Evolutionary conservation across 2,329 filamentous ascomycete genomes (phyloP).

Genomic region (Proliferodiscus dingleyae): DNA sequence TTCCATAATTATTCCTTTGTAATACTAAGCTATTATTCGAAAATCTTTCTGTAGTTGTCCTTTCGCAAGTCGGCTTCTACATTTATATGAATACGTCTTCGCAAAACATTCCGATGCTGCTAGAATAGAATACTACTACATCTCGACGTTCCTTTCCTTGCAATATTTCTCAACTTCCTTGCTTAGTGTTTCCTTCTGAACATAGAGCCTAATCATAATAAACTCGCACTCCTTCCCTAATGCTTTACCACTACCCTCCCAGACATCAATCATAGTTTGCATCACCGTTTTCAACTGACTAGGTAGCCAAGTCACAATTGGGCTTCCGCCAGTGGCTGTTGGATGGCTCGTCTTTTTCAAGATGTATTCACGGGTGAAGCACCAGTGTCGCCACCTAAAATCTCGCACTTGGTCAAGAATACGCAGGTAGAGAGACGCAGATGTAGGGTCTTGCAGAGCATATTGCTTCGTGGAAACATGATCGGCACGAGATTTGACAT

Average conservation of each 20-base stretch:
- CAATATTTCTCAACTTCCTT: constrained; percentile 77
- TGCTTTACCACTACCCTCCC: constrained; percentile 31
- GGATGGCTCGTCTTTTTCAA: constrained; percentile 72
- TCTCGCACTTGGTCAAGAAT: constrained; percentile 71
- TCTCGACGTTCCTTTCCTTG: constrained; percentile 48
- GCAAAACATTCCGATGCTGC: not conserved
- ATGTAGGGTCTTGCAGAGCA: constrained; percentile 50
- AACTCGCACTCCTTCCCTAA: constrained; percentile 40
- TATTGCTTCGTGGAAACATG: constrained; percentile 54
- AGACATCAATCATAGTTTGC: constrained; percentile 60
- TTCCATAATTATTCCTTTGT: too few relatives aligned
- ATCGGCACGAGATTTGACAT: constrained; percentile 51
- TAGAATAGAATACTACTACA: not conserved
- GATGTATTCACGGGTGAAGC: constrained; percentile 80
- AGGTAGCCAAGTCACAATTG: constrained; percentile 79
- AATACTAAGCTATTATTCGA: too few relatives aligned
- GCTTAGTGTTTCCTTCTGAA: constrained; percentile 59
- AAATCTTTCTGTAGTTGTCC: too few relatives aligned
- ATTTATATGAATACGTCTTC: too few relatives aligned
- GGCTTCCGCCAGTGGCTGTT: constrained; percentile 74
- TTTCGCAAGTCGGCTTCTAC: too few relatives aligned
- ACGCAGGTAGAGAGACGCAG: constrained; percentile 56
- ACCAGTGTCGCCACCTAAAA: constrained; percentile 82
- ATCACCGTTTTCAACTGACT: constrained; percentile 76
- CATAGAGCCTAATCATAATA: constrained; percentile 62